Conservation (phyloP, 768 basidiomycete genomes). For the Guyanaporus albipodus region DNA sequence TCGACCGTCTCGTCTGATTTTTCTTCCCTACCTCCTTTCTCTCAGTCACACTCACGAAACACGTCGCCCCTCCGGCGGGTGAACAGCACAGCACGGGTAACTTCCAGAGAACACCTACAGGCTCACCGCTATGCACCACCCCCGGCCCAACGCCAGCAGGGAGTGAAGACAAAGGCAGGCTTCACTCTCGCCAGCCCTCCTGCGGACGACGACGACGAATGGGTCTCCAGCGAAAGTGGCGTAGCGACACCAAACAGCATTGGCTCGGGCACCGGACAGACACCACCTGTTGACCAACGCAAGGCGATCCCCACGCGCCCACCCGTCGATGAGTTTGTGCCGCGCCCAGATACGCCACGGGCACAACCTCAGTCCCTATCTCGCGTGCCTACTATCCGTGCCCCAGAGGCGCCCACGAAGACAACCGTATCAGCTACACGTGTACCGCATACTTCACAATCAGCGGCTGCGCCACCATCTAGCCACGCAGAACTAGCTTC, state of each 20-base stretch:
- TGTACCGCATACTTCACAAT: conserved; percentile 12
- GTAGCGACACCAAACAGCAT: conserved; percentile 58
- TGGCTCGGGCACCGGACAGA: conserved; percentile 41
- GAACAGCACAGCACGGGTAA: conserved; percentile 26
- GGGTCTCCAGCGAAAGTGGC: conserved; percentile 77
- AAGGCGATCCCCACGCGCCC: conserved; percentile 9
- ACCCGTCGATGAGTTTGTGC: conserved; percentile 16
- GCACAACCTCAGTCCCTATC: conserved; percentile 31
- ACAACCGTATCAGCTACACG: conserved; percentile 15
- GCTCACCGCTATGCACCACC: conserved; percentile 30
- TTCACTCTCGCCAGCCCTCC: conserved; percentile 56
- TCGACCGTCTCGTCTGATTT: conserved; percentile 12
- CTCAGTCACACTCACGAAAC: conserved; percentile 21
- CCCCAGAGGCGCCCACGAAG: conserved; percentile 24
- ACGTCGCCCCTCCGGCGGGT: conserved; percentile 26
- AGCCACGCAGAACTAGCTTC: conserved; percentile 9
- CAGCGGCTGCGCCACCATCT: conserved; percentile 11
- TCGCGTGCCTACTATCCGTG: conserved; percentile 32
- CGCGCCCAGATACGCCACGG: conserved; percentile 30
- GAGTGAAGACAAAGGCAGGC: conserved; percentile 42
- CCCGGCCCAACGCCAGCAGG: conserved; percentile 28
- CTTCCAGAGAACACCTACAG: conserved; percentile 33
- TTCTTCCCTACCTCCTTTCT: background rate
- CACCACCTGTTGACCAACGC: conserved; percentile 30
- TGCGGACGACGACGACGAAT: conserved; percentile 60